A percentile compares a stretch with the other conserved stretches of the same genome.
These are phyloP conservation scores for Dendrostoma leiphaemia DNA, from an alignment of 2,329 filamentous ascomycete species.

Conservation along the genomic window DNA sequence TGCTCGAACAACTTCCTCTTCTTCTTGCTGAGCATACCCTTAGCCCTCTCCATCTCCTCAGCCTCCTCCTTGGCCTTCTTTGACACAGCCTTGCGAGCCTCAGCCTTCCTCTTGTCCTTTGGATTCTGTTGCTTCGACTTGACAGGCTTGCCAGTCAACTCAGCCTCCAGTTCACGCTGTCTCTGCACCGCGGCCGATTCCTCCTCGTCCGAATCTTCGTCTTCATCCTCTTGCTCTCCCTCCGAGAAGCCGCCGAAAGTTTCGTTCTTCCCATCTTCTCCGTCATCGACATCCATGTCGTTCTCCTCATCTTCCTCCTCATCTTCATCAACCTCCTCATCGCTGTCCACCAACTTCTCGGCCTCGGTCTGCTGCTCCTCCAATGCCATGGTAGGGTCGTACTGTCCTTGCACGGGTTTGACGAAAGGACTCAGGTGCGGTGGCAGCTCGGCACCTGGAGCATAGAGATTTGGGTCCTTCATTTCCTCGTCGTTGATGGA, in stretches of 20 bases:
- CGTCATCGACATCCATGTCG: constrained; percentile 47
- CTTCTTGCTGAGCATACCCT: constrained; percentile 98
- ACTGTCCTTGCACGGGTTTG: constrained; percentile 79
- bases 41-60: constrained; percentile 87
- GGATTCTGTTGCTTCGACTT: constrained; percentile 49
- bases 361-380: constrained; percentile 86
- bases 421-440: constrained; percentile 97
- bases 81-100: constrained; percentile 65
- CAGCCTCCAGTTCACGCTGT: constrained; percentile 89
- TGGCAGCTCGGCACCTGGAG: constrained; percentile 83
- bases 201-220: constrained; percentile 54
- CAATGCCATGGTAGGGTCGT: constrained; percentile 84
- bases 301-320: constrained; percentile 41
- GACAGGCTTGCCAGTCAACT: constrained; percentile 69
- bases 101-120: constrained; percentile 64
- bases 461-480: constrained; percentile 82
- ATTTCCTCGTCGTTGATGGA: constrained; percentile 90
- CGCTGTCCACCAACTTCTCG: constrained; percentile 66
- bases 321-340: constrained; percentile 43
- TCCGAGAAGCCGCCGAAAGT: constrained; percentile 51
- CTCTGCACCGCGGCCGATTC: constrained; percentile 65
- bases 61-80: constrained; percentile 73
- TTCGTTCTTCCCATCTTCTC: constrained; percentile 44
- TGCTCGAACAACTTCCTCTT: constrained; percentile 97
- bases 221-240: constrained; percentile 37